Conservation (phyloP, 1,284 basidiomycete species). For the Rhodotorula sp. region DNA sequence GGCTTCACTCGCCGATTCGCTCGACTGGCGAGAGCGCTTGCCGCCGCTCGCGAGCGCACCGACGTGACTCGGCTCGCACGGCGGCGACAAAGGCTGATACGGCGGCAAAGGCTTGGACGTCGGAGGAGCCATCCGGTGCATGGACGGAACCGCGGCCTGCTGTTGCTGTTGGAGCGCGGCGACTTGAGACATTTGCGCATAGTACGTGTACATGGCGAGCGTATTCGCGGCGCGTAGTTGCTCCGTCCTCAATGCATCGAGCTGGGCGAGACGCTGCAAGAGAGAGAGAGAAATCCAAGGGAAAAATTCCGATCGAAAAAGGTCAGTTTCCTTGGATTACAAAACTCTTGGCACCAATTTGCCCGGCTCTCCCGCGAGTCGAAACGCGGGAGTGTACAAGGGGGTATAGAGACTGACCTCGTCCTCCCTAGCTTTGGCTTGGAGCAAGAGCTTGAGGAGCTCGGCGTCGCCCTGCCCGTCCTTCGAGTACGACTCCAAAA, state of each 20-base stretch:
- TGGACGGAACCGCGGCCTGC: background rate
- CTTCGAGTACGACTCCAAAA: slow-evolving; percentile 36
- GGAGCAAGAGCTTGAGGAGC: slow-evolving; percentile 41
- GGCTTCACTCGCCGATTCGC: slow-evolving; percentile 15
- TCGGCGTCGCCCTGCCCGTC: slow-evolving; percentile 42
- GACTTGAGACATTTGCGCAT: slow-evolving; percentile 17
- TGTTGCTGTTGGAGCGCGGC: slow-evolving; percentile 9
- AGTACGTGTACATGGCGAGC: slow-evolving; percentile 24
- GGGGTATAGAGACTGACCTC: slow-evolving; percentile 32
- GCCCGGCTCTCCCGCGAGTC: background rate
- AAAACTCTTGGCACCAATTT: background rate
- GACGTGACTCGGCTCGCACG: background rate
- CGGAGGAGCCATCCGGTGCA: background rate
- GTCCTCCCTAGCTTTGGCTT: slow-evolving; percentile 44
- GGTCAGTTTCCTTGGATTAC: background rate
- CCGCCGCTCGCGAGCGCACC: background rate
- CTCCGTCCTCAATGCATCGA: slow-evolving; percentile 37
- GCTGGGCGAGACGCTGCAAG: slow-evolving; percentile 37
- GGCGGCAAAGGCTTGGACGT: slow-evolving; percentile 3
- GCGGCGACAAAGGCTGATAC: slow-evolving; percentile 19
- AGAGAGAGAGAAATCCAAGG: background rate
- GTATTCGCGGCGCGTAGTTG: slow-evolving; percentile 38
- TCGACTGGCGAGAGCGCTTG: slow-evolving; percentile 18
- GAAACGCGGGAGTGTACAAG: background rate
- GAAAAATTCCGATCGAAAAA: background rate